A percentile compares a stretch with the other conserved stretches of the same genome.
phyloP scores from a whole-genome alignment of 2,329 filamentous ascomycete genomes.

The Conoideocrella luteorostrata region DNA sequence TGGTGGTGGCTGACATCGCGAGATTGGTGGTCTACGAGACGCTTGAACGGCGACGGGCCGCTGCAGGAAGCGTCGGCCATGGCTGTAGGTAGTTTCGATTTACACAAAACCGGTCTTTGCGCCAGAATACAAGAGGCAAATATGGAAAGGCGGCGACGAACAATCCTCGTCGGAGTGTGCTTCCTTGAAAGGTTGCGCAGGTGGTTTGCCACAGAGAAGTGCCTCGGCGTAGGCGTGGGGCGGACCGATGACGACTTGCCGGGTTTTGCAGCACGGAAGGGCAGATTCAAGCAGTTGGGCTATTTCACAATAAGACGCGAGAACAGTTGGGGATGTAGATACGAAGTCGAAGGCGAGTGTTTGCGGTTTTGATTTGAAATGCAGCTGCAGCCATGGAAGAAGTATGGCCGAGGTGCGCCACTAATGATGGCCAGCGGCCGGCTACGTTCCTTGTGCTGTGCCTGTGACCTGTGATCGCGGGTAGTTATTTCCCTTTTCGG shows the following conservation, averaged over 20 bases:
- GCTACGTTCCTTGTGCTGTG: not conserved
- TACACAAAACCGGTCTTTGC: not conserved
- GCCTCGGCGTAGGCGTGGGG: slow-evolving; percentile 6
- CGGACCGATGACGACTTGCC: too few relatives aligned
- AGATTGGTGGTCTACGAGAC: slow-evolving; percentile 34
- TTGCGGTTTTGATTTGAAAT: not conserved
- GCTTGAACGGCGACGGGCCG: slow-evolving; percentile 36
- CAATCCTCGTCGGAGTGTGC: too few relatives aligned
- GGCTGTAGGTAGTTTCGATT: not conserved
- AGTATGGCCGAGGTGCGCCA: slow-evolving; percentile 2
- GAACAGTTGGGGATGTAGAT: too few relatives aligned
- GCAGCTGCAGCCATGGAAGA: not conserved
- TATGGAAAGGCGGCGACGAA: too few relatives aligned
- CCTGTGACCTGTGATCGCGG: slow-evolving; percentile 4
- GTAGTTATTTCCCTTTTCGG: slow-evolving; percentile 1
- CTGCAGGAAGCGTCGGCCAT: slow-evolving; percentile 38
- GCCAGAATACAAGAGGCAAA: too few relatives aligned
- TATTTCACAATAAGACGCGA: too few relatives aligned
- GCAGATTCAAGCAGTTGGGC: too few relatives aligned
- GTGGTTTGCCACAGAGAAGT: not conserved
- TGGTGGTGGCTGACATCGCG: slow-evolving; percentile 35
- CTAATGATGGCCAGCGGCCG: not conserved
- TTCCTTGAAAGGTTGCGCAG: too few relatives aligned
- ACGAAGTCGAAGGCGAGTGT: not conserved
- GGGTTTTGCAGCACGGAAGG: too few relatives aligned